Percentiles rank a stretch among this genome's conserved stretches.
Conservation (phyloP, 805 yeast species). For the Lipomyces starkeyi region DNA sequence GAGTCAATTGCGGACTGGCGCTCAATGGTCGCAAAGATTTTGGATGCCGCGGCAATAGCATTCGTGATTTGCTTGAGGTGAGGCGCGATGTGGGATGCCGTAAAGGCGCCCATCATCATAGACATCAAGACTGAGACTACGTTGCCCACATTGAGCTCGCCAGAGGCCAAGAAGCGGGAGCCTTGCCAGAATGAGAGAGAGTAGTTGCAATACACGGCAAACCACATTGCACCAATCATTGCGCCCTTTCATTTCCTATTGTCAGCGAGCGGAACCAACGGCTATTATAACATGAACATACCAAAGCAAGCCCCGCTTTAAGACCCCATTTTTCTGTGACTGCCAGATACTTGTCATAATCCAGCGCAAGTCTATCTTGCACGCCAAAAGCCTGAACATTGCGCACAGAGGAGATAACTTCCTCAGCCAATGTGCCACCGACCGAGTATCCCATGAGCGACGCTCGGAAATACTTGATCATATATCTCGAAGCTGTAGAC, state of each 20-base stretch:
- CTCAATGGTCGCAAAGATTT: constrained; percentile 50
- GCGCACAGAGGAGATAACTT: constrained; percentile 49
- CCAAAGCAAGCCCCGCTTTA: constrained; percentile 39
- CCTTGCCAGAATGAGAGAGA: constrained; percentile 55
- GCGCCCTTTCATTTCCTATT: constrained; percentile 35
- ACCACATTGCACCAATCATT: constrained; percentile 47
- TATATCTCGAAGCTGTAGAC: constrained; percentile 43
- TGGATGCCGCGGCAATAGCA: constrained; percentile 49
- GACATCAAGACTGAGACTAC: constrained; percentile 45
- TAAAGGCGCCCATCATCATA: constrained; percentile 46
- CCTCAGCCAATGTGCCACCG: constrained; percentile 50
- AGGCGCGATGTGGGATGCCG: constrained; percentile 50
- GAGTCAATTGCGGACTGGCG: constrained; percentile 50
- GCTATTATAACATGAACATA: neutral
- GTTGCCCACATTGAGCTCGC: constrained; percentile 46
- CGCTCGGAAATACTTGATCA: constrained; percentile 35
- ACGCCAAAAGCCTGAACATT: constrained; percentile 53
- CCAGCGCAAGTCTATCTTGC: constrained; percentile 46
- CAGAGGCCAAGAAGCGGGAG: constrained; percentile 48
- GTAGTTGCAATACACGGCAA: constrained; percentile 75
- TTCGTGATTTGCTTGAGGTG: constrained; percentile 46
- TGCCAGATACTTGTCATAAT: constrained; percentile 44
- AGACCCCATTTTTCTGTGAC: constrained; percentile 39
- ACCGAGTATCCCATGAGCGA: constrained; percentile 29
- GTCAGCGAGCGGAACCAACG: neutral